Evolutionary conservation across 2,329 filamentous ascomycete species (phyloP), one percentile per base, ranked within the genome.

Genomic region (Pseudogymnoascus sp.): DNA sequence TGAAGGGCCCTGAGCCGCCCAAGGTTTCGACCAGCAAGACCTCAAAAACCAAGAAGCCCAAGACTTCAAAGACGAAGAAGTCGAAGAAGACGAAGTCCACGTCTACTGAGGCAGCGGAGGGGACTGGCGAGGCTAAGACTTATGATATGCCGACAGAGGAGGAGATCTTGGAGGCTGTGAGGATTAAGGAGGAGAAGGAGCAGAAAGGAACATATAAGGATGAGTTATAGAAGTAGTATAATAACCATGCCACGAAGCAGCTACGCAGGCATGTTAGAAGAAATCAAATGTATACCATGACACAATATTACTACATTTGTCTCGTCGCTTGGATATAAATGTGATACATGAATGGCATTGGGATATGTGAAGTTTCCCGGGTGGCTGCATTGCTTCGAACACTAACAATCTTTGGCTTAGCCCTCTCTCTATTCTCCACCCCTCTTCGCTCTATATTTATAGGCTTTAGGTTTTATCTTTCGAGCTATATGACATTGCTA

Each of bases 101-200:
- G 12, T 63, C 65, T 35, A 68, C 74, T 4, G 71, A 76, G 41
- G 69, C 71, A 33, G 61, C 68, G 37, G 69, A 67, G 58, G 71
- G 74, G 67, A 79, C 77, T 6, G 67, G 79, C 62, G 76, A 82
- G 21, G 75, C 73, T 19, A 70, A 76, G 67, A 72, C 78, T 64
- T 76, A 75, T 33, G 72, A 79, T 68, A 72, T 76, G 72, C 79
- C 75, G 21, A 77, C 73, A 37, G 73, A 77, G 41, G 79, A 80
- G 67, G 74, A 81, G 68, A 78, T 83, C 62, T 77, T 84, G 69
- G 78, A 81, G 68, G 80, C 85, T 68, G 80, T 86, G 68, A 78
- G 79, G 70, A 72, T 76, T 69, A 70, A 74, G 49, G 49, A 55
- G 16, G 49, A 55, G 49, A 35, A 33, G 16, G 49, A 55, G 49